A percentile compares a stretch with the other conserved stretches of the same genome.
These are phyloP conservation scores for Plantago ovata DNA, from an alignment of 257 asterid genomes.

Conservation along the genomic window DNA sequence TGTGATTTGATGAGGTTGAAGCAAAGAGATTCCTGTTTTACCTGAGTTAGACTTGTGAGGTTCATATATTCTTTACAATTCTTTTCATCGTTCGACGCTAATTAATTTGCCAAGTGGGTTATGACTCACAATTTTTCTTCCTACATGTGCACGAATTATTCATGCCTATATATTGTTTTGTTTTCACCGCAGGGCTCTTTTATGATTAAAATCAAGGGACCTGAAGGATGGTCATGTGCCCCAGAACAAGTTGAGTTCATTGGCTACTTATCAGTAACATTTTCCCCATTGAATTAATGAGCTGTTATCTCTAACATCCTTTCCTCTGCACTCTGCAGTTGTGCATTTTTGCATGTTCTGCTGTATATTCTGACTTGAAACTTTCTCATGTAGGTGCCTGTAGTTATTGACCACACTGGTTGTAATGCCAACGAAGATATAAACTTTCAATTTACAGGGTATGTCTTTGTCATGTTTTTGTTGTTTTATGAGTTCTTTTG, in stretches of 20 bases:
- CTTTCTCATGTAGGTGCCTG: conserved; percentile 59
- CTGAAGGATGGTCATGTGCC: conserved; percentile 91
- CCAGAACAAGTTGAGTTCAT: conserved; percentile 86
- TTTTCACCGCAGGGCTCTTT: conserved; percentile 75
- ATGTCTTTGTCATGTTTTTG: conserved; percentile 16
- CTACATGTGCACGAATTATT: neutral
- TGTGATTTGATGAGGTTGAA: conserved; percentile 10
- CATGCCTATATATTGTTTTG: conserved; percentile 6
- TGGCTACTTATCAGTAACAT: conserved; percentile 18
- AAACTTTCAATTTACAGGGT: conserved; percentile 93
- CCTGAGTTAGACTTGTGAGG: conserved; percentile 5
- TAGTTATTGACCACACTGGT: conserved; percentile 73
- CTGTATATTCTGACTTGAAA: conserved; percentile 24
- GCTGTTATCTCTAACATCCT: conserved; percentile 5
- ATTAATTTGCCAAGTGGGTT: neutral
- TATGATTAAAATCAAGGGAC: conserved; percentile 84
- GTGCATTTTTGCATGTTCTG: conserved; percentile 12
- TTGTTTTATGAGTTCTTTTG: conserved; percentile 16
- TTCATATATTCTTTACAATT: conserved; percentile 6
- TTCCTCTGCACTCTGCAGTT: too few species aligned
- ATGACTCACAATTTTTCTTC: conserved; percentile 1
- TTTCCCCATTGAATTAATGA: conserved; percentile 10
- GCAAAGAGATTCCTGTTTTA: conserved; percentile 3
- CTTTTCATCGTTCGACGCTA: conserved; percentile 5
- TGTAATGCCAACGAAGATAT: conserved; percentile 93